phyloP scores from a whole-genome alignment of 768 basidiomycete genomes.

The Pleurotus citrinopileatus region DNA sequence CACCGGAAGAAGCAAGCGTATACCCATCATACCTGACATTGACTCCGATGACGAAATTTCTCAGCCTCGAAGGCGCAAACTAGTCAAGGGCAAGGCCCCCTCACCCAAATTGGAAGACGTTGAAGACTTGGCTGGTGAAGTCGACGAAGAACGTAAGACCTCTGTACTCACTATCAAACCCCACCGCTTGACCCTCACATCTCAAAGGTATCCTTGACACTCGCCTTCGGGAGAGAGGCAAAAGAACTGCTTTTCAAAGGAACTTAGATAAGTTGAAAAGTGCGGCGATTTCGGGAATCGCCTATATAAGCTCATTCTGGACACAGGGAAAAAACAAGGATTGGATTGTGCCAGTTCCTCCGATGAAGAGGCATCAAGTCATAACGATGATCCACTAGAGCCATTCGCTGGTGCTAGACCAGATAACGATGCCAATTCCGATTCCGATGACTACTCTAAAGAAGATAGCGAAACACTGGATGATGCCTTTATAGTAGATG shows the following conservation, averaged over 20 bases:
- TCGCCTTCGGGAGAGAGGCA: slow-evolving; percentile 61
- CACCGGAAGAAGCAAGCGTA: neutral
- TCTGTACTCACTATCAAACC: slow-evolving; percentile 1
- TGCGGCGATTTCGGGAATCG: slow-evolving; percentile 22
- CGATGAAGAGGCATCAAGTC: slow-evolving; percentile 28
- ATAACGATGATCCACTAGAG: slow-evolving; percentile 19
- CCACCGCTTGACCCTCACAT: too few species aligned
- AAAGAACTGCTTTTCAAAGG: slow-evolving; percentile 56
- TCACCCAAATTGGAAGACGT: slow-evolving; percentile 37
- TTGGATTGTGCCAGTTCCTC: slow-evolving; percentile 26
- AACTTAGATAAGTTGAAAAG: slow-evolving; percentile 67
- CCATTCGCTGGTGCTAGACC: slow-evolving; percentile 49
- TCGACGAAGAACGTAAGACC: slow-evolving; percentile 52
- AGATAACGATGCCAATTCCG: slow-evolving; percentile 28
- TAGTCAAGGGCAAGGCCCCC: slow-evolving; percentile 42
- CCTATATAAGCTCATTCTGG: slow-evolving; percentile 6
- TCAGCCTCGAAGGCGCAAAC: slow-evolving; percentile 33
- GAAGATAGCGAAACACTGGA: slow-evolving; percentile 32
- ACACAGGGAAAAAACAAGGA: slow-evolving; percentile 42
- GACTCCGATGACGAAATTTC: slow-evolving; percentile 33
- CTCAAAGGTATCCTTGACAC: slow-evolving; percentile 67
- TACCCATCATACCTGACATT: slow-evolving; percentile 15
- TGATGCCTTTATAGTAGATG: slow-evolving; percentile 64
- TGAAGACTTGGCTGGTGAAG: slow-evolving; percentile 49
- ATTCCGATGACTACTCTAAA: slow-evolving; percentile 32